Percentiles rank a stretch among this genome's conserved stretches.
Evolutionary conservation across 495 filamentous ascomycete species (phyloP).

Genomic region (Penicillium nucicola): DNA sequence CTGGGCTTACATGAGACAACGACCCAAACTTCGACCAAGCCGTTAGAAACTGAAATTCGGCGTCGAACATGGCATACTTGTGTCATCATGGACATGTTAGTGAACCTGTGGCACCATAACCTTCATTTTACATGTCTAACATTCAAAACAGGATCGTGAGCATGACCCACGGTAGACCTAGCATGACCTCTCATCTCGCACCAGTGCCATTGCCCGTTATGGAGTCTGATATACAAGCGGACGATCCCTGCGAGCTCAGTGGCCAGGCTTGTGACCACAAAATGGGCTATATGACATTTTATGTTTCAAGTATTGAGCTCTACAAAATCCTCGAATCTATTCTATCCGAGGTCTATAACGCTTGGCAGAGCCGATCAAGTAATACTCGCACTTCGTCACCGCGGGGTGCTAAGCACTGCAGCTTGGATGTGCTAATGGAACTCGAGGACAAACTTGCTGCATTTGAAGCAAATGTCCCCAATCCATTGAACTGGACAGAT

Average conservation of each 20-base stretch:
- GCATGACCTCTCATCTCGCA: conserved; percentile 38
- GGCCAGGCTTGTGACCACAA: conserved; percentile 21
- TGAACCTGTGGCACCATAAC: not conserved
- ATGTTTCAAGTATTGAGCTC: conserved; percentile 37
- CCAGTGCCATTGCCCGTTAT: conserved; percentile 30
- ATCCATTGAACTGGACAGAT: conserved; percentile 36
- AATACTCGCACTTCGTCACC: conserved; percentile 7
- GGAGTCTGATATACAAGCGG: conserved; percentile 4
- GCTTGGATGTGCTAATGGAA: conserved; percentile 38
- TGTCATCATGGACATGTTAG: conserved; percentile 46
- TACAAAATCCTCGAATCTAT: conserved; percentile 43
- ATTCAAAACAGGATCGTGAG: conserved; percentile 35
- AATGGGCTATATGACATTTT: conserved; percentile 33
- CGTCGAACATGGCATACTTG: conserved; percentile 48
- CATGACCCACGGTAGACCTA: conserved; percentile 48
- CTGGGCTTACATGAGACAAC: conserved; percentile 44
- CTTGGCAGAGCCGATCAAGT: conserved; percentile 27
- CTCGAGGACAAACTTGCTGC: conserved; percentile 36
- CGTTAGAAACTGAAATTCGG: conserved; percentile 40
- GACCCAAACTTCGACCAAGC: conserved; percentile 16
- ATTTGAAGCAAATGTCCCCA: conserved; percentile 33
- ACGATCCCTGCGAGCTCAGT: conserved; percentile 22
- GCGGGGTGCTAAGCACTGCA: conserved; percentile 15
- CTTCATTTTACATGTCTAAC: not conserved
- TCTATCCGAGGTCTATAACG: conserved; percentile 41